Evolutionary conservation across 192 early-diverging fungal species (phyloP).

Genomic region (Umbelopsis vinacea): DNA sequence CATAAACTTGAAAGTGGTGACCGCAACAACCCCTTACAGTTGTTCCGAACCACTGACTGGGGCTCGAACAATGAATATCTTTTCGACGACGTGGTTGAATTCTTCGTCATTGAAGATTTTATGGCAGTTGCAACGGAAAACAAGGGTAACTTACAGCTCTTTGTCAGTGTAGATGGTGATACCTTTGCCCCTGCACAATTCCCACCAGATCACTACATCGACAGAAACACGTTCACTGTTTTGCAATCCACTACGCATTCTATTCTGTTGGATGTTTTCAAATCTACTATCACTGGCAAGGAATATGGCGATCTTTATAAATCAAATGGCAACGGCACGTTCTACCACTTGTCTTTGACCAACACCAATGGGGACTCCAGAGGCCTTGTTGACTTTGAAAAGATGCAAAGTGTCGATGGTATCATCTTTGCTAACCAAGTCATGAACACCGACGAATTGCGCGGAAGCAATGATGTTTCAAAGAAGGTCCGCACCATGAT

Average conservation of each 20-base stretch:
- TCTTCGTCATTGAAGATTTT: constrained; percentile 75
- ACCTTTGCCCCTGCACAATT: constrained; percentile 76
- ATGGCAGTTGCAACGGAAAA: constrained; percentile 71
- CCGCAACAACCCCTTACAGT: constrained; percentile 69
- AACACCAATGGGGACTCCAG: constrained; percentile 78
- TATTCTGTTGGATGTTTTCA: constrained; percentile 80
- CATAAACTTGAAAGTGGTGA: constrained; percentile 64
- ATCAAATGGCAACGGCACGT: constrained; percentile 84
- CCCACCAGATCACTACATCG: constrained; percentile 79
- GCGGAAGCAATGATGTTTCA: constrained; percentile 46
- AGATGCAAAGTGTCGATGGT: constrained; percentile 84
- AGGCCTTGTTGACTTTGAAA: constrained; percentile 90
- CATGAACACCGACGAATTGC: constrained; percentile 68
- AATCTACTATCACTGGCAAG: constrained; percentile 44
- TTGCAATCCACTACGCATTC: constrained; percentile 81
- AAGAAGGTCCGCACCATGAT: constrained; percentile 79
- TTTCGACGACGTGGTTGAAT: constrained; percentile 68
- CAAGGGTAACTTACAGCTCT: constrained; percentile 59
- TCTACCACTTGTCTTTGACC: constrained; percentile 74
- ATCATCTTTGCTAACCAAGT: constrained; percentile 91
- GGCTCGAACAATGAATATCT: constrained; percentile 45
- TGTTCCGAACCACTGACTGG: constrained; percentile 57
- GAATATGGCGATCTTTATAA: constrained; percentile 85
- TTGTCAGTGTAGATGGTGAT: constrained; percentile 77
- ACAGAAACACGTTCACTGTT: constrained; percentile 81